These are phyloP conservation scores for Carex scoparia DNA, from an alignment of 176 grass and related monocot species.

Conservation along the genomic window DNA sequence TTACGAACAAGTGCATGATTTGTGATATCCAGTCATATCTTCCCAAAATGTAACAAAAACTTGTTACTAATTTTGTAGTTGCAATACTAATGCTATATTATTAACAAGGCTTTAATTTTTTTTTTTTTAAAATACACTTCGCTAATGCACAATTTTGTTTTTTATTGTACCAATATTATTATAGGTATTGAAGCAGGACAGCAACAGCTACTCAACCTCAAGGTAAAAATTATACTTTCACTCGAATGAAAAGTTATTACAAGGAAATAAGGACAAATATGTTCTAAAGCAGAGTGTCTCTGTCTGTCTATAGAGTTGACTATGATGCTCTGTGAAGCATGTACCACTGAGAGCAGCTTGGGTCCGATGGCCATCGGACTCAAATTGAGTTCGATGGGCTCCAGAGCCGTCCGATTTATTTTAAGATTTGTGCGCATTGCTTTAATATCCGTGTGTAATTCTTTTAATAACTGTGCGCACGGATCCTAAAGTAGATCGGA, in stretches of 20 bases:
- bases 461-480: too few species aligned
- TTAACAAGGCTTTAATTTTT: background rate
- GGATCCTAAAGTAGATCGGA: too few species aligned
- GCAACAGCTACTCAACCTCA: background rate
- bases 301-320: too few species aligned
- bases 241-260: background rate
- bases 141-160: background rate
- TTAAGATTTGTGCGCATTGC: too few species aligned
- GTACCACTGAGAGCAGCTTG: too few species aligned
- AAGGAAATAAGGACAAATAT: background rate
- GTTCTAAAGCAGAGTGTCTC: too few species aligned
- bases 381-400: too few species aligned
- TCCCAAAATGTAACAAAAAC: background rate
- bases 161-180: background rate
- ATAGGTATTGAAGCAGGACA: conserved; percentile 27
- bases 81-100: background rate
- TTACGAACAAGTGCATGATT: background rate
- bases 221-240: conserved; percentile 3
- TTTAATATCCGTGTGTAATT: too few species aligned
- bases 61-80: background rate
- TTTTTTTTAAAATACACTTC: background rate
- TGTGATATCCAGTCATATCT: background rate
- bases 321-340: too few species aligned
- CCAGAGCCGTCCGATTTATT: too few species aligned
- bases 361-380: too few species aligned